phyloP scores from a whole-genome alignment of 1,284 basidiomycete species.

The Tausonia pullulans region DNA sequence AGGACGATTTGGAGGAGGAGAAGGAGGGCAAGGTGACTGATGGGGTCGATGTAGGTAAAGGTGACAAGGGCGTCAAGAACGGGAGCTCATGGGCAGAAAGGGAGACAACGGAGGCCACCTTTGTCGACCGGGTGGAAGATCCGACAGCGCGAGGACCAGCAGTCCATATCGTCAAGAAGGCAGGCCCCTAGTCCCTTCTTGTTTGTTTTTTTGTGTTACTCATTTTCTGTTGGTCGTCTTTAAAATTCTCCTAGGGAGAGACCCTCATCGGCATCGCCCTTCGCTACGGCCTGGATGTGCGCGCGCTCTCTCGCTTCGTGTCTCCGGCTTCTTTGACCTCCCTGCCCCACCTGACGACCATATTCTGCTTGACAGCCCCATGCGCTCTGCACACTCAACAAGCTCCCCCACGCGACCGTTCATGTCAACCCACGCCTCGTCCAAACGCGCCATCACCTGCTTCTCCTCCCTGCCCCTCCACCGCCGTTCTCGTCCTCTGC shows the following conservation, averaged over 20 bases:
- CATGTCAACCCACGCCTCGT: slow-evolving; percentile 13
- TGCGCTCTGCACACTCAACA: slow-evolving; percentile 8
- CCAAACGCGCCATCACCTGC: slow-evolving; percentile 9
- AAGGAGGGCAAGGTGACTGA: background rate
- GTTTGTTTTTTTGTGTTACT: too few relatives aligned
- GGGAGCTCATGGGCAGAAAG: slow-evolving; percentile 45
- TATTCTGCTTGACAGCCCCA: background rate
- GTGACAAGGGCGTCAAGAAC: slow-evolving; percentile 32
- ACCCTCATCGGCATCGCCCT: slow-evolving; percentile 13
- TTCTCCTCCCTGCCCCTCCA: slow-evolving; percentile 7
- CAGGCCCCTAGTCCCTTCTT: too few relatives aligned
- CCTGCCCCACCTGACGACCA: background rate
- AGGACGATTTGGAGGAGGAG: slow-evolving; percentile 30
- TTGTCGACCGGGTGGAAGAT: slow-evolving; percentile 24
- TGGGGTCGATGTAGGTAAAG: slow-evolving; percentile 39
- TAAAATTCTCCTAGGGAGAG: slow-evolving; percentile 1
- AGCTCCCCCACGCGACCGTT: slow-evolving; percentile 11
- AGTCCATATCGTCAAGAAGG: slow-evolving; percentile 2
- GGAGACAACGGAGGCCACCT: slow-evolving; percentile 57
- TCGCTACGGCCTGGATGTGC: slow-evolving; percentile 13
- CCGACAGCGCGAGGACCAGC: background rate
- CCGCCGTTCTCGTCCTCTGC: slow-evolving; percentile 3
- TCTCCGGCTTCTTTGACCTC: background rate
- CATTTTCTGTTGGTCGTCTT: too few relatives aligned
- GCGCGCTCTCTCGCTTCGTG: background rate